A percentile compares a stretch with the other conserved stretches of the same genome.
Evolutionary conservation across 1,139 yeast species (phyloP).

Genomic region (Debaryomyces fabryi): DNA sequence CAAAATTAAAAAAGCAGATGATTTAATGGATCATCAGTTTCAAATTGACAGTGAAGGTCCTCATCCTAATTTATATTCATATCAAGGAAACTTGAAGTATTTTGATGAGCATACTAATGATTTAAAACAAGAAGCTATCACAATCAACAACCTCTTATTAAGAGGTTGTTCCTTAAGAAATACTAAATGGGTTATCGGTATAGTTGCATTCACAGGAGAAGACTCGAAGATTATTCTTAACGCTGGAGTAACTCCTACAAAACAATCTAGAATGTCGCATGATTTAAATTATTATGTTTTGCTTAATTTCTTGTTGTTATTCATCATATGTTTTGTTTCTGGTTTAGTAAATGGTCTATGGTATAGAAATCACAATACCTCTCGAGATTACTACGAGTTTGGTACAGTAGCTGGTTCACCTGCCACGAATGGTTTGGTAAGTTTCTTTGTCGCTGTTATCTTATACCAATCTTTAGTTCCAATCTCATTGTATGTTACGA

Average conservation of each 20-base stretch:
- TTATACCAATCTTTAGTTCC: constrained; percentile 62
- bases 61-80: constrained; percentile 54
- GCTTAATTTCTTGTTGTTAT: constrained; percentile 49
- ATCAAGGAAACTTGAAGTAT: constrained; percentile 55
- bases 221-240: constrained; percentile 62
- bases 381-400: constrained; percentile 50
- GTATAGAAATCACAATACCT: constrained; percentile 35
- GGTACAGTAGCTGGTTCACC: constrained; percentile 56
- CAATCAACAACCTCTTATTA: constrained; percentile 50
- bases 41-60: constrained; percentile 58
- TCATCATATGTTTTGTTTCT: constrained; percentile 53
- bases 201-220: constrained; percentile 55
- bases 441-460: constrained; percentile 55
- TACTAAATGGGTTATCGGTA: constrained; percentile 57
- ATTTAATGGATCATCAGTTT: constrained; percentile 42
- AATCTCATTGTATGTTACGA: constrained; percentile 59
- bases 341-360: constrained; percentile 56
- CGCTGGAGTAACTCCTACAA: constrained; percentile 60
- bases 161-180: constrained; percentile 58
- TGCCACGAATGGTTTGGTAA: constrained; percentile 52
- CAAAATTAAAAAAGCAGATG: constrained; percentile 45
- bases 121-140: constrained; percentile 43
- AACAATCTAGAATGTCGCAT: constrained; percentile 54
- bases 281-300: constrained; percentile 55
- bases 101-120: constrained; percentile 23